Evolutionary conservation across 176 grass and related monocot genomes (phyloP).

Genomic region (Zea luxurians): DNA sequence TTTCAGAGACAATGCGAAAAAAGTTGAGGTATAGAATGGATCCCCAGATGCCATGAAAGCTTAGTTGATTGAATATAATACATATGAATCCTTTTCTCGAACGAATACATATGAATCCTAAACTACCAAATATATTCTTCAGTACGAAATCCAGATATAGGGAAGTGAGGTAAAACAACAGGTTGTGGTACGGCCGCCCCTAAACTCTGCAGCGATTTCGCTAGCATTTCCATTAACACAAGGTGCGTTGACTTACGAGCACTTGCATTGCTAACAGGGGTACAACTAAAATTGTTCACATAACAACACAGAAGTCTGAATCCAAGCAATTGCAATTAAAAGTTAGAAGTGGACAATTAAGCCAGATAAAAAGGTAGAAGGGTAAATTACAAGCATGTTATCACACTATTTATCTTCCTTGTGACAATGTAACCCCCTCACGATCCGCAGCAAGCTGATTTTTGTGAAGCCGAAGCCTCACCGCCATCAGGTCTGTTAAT

Average conservation of each 20-base stretch:
- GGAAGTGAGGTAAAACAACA: background rate
- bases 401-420: slow-evolving; percentile 42
- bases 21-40: too few species aligned
- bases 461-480: slow-evolving; percentile 28
- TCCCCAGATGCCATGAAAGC: too few species aligned
- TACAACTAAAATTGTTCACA: slow-evolving; percentile 4
- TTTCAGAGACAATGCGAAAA: too few species aligned
- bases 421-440: slow-evolving; percentile 22
- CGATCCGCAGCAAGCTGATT: slow-evolving; percentile 48
- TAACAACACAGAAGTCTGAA: background rate
- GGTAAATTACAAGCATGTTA: slow-evolving; percentile 36
- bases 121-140: too few species aligned
- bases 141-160: background rate
- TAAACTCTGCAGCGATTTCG: background rate
- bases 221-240: background rate
- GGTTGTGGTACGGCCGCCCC: background rate
- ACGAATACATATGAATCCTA: too few species aligned
- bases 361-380: background rate
- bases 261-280: slow-evolving; percentile 20
- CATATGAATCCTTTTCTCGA: too few species aligned
- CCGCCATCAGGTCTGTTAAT: slow-evolving; percentile 49
- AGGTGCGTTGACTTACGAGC: background rate
- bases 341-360: slow-evolving; percentile 3
- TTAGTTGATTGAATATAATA: too few species aligned
- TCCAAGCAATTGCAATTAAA: slow-evolving; percentile 24